phyloP scores from a whole-genome alignment of 1,284 basidiomycete genomes.

The Cronartium quercuum region DNA sequence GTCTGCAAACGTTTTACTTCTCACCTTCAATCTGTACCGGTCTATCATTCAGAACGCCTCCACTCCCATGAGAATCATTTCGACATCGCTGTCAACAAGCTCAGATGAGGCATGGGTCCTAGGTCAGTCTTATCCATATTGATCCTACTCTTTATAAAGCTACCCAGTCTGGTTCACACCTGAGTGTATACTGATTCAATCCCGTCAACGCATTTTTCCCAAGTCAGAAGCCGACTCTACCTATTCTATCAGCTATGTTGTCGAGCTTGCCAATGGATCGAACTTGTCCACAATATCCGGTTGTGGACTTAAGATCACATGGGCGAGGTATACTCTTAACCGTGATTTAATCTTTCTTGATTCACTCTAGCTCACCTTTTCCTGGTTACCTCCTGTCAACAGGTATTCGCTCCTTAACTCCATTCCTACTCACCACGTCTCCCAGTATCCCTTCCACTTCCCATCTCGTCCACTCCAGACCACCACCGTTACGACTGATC shows the following conservation, averaged over 20 bases:
- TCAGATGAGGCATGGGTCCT: not conserved
- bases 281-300: not conserved
- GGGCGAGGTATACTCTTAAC: constrained; percentile 7
- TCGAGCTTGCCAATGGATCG: constrained; percentile 5
- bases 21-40: no score
- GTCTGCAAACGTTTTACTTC: no score
- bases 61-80: not conserved
- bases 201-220: not conserved
- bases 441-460: not conserved
- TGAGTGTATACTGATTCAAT: not conserved
- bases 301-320: constrained; percentile 12
- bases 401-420: not conserved
- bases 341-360: not conserved
- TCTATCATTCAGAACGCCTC: not conserved
- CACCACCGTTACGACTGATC: not conserved
- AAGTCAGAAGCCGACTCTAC: constrained; percentile 4
- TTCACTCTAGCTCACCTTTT: not conserved
- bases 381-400: no score
- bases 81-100: not conserved
- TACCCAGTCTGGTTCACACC: not conserved
- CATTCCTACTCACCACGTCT: not conserved
- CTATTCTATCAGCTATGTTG: constrained; percentile 17
- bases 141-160: no score
- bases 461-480: not conserved
- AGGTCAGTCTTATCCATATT: not conserved